Evolutionary conservation across 1,284 basidiomycete genomes (phyloP), one percentile per base, ranked within the genome.

Genomic region (Fomitiporia mediterranea): DNA sequence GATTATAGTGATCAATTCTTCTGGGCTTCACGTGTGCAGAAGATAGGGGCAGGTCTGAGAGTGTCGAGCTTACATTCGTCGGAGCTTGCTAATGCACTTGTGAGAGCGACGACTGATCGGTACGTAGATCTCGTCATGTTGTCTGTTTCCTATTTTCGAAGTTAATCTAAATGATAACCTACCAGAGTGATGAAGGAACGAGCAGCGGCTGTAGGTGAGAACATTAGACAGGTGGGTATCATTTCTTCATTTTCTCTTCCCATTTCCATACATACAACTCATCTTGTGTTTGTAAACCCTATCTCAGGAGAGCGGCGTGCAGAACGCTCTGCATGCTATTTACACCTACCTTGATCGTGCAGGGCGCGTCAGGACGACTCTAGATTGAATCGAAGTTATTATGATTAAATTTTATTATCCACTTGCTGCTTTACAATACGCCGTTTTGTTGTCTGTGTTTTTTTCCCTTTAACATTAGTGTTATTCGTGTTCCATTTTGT

Each of bases 1-100:
- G 30, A 11, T 23, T 56, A 13, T 63, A 76, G 78, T 17, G 81
- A 86, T 63, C 85, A 89, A 66, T 84, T 78, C 68, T 89, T 88
- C 67, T 88, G 87, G 84, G 85, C 82, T 4, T 77, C 76, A 37
- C 75, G 85, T 30, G 83, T 89, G 21, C 77, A 82, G 58, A 76
- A 77, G 61, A 74, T 86, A 27, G 82, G 79, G 74, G 74, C 74
- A 55, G 75, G 82, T 3, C 50, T 81, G 57, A 76, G 73, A 55
- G 74, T 86, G 11, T 65, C 73, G 0, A 79, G 74, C 51, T 65
- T 84, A 37, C 72, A 73, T 25, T 72, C 74, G 1, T 72, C 72
- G 56, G 81, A 83, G 51, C 62, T 86, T 23, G 71, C 80, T 4
- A 70, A 74, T 19, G 82, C 82, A 3, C 67, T 86, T 50, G 72